Base-by-base conservation (phyloP, 1,139 yeast species). In the Candida sanyaensis region DNA sequence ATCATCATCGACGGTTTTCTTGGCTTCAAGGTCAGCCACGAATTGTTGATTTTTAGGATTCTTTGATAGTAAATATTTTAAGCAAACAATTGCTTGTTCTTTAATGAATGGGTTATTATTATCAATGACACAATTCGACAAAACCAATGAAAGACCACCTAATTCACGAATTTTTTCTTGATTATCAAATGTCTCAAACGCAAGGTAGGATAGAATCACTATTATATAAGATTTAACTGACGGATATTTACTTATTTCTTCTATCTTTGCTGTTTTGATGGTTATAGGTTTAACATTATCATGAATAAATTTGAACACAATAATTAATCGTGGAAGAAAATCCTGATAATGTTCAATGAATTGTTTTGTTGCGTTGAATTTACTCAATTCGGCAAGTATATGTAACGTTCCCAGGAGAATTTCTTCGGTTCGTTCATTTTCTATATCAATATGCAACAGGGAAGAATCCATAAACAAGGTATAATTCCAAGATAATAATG, bases 51-150 rank as follows among this genome's bases (percentile, higher is more conserved):
- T 93, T 43, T 69, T 77, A 2, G 58, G 58, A 58, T 93, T 93
- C 17, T 77, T 73, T 29, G 81, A 78, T 24, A 93, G 66, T 30
- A 91, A 65, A 51, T 84, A 85, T 55, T 86, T 81, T 40, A 93
- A 64, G 58, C 97, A 89, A 10, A 92, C 67, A 31, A 93, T 87
- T 1, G 96, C 80, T 51, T 95, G 73, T 61, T 93, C 99, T 53
- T 89, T 87, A 50, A 93, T 86, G 60, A 77, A 91, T 0, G 98
- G 98, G 59, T 93, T 95, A 60, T 87, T 83, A 44, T 84, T 86
- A 63, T 93, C 99, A 42, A 93, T 84, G 37, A 86, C 80, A 67
- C 97, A 91, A 56, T 85, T 88, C 2, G 95, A 88, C 26, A 93
- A 69, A 0, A 92, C 75, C 21, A 89, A 65, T 47, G 83, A 87